A percentile compares a stretch with the other conserved stretches of the same genome.
Conservation (phyloP, 2,329 filamentous ascomycete genomes). For the Ceratocystis alfenasii region DNA sequence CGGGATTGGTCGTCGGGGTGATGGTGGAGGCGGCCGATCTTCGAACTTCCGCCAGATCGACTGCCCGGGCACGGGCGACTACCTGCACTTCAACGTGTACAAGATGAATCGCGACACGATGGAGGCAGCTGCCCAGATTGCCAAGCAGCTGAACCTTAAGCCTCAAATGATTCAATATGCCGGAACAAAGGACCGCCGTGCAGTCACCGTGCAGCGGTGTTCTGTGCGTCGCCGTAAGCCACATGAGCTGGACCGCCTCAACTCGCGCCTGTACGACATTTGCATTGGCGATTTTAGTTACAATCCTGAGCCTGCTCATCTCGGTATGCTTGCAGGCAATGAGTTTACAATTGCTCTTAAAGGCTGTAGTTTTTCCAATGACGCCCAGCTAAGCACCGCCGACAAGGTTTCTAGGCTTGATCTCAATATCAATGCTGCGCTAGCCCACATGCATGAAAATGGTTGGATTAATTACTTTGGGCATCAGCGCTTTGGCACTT, state of each 20-base stretch:
- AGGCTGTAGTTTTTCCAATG: slow-evolving; percentile 44
- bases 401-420: slow-evolving; percentile 29
- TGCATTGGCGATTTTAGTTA: slow-evolving; percentile 74
- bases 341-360: slow-evolving; percentile 88
- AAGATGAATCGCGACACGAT: slow-evolving; percentile 97
- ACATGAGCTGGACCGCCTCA: slow-evolving; percentile 53
- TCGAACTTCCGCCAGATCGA: slow-evolving; percentile 16
- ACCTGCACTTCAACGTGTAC: slow-evolving; percentile 82
- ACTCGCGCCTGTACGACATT: slow-evolving; percentile 49
- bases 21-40: slow-evolving; percentile 10
- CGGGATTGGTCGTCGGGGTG: slow-evolving; percentile 21
- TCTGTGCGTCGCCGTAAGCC: slow-evolving; percentile 45
- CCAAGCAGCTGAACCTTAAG: slow-evolving; percentile 61
- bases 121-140: slow-evolving; percentile 70
- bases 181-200: slow-evolving; percentile 82
- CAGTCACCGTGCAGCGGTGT: slow-evolving; percentile 72
- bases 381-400: slow-evolving; percentile 24
- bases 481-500: slow-evolving; percentile 90
- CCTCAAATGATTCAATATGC: slow-evolving; percentile 62
- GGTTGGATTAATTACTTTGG: slow-evolving; percentile 98
- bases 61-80: slow-evolving; percentile 46
- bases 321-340: slow-evolving; percentile 79
- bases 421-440: slow-evolving; percentile 40
- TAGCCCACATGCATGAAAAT: slow-evolving; percentile 55
- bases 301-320: slow-evolving; percentile 55